Evolutionary conservation across 2,329 filamentous ascomycete genomes (phyloP).

Genomic region (Pseudocercospora fuligena): DNA sequence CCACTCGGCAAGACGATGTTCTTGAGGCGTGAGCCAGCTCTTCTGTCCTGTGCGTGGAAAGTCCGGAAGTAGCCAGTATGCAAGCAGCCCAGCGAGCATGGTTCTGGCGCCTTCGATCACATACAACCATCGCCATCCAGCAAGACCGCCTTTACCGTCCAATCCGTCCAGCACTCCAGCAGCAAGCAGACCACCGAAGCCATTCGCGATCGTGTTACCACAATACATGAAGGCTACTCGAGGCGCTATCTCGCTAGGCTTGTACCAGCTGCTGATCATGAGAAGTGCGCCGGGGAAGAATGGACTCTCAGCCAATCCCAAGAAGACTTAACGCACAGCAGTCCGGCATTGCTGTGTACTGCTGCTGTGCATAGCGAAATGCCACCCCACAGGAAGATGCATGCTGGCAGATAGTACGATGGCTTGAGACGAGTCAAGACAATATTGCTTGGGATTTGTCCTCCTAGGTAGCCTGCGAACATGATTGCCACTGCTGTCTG

Average conservation of each 20-base stretch:
- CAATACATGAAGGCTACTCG: conserved; percentile 16
- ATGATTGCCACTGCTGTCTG: conserved; percentile 40
- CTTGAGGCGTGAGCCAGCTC: conserved; percentile 11
- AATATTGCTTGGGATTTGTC: conserved; percentile 18
- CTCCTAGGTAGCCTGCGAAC: conserved; percentile 33
- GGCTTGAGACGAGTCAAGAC: conserved; percentile 13
- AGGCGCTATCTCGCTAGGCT: conserved; percentile 14
- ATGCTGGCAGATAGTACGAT: conserved; percentile 21
- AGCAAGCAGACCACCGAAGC: conserved; percentile 25
- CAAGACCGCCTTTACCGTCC: not conserved
- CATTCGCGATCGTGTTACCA: conserved; percentile 37
- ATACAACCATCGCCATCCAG: conserved; percentile 19
- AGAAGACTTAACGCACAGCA: not conserved
- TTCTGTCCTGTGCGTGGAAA: conserved; percentile 4
- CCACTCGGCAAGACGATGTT: conserved; percentile 11
- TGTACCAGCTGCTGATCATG: conserved; percentile 19
- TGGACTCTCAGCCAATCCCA: conserved; percentile 11
- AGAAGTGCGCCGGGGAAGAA: conserved; percentile 21
- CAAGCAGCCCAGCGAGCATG: conserved; percentile 7
- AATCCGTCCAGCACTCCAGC: conserved; percentile 17
- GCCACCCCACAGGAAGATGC: conserved; percentile 35
- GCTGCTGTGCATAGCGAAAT: conserved; percentile 15
- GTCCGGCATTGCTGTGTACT: conserved; percentile 4
- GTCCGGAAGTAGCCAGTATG: conserved; percentile 9
- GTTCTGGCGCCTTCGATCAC: conserved; percentile 12